These are phyloP conservation scores for Candida dubliniensis DNA, from an alignment of 1,139 yeast species.

Conservation along the genomic window DNA sequence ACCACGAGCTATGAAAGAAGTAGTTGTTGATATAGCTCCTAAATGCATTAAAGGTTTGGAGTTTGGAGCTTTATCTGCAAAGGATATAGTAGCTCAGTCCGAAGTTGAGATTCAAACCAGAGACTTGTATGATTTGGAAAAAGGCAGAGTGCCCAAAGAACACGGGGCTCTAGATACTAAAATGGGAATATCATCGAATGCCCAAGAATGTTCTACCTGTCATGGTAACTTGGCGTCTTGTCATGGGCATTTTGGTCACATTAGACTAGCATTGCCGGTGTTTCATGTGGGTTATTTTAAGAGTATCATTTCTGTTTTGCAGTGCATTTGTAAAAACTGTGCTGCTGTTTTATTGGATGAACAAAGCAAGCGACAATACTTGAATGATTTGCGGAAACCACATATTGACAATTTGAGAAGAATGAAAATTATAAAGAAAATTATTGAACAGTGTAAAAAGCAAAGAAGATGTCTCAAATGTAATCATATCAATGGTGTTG, in stretches of 20 bases:
- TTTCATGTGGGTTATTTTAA: conserved; percentile 98
- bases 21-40: conserved; percentile 82
- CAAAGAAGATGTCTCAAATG: conserved; percentile 89
- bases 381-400: conserved; percentile 79
- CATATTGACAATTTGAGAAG: conserved; percentile 87
- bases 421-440: conserved; percentile 80
- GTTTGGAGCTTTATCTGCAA: conserved; percentile 88
- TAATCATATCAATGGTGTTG: conserved; percentile 91
- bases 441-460: conserved; percentile 91
- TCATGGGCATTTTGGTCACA: conserved; percentile 98
- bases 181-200: conserved; percentile 92
- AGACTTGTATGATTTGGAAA: conserved; percentile 83
- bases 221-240: conserved; percentile 91
- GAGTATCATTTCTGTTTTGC: conserved; percentile 83
- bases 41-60: conserved; percentile 88
- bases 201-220: conserved; percentile 85
- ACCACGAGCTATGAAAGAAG: conserved; percentile 57
- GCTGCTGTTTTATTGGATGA: conserved; percentile 77
- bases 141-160: conserved; percentile 76
- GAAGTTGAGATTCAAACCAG: conserved; percentile 92
- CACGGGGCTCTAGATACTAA: conserved; percentile 88
- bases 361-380: conserved; percentile 63
- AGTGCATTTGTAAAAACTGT: conserved; percentile 90
- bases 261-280: conserved; percentile 89
- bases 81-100: conserved; percentile 89